Evolutionary conservation across 306 rosid species (phyloP).

Genomic region (Quercus gilva): DNA sequence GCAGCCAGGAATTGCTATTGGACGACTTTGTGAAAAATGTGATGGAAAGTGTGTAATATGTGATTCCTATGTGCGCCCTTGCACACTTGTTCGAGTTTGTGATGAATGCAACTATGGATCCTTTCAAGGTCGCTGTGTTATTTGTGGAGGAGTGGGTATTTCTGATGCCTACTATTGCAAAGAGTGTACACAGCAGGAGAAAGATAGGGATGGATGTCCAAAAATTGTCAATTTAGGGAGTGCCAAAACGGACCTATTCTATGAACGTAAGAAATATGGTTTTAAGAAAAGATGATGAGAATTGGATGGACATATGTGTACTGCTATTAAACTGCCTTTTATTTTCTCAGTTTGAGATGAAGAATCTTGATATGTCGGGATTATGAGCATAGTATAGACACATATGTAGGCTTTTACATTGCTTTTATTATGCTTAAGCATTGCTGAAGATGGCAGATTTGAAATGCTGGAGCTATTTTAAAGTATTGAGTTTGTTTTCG

Average conservation of each 20-base stretch:
- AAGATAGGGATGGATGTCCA: constrained; percentile 93
- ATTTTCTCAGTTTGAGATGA: no score
- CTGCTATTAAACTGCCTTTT: not conserved
- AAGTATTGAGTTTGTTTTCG: no score
- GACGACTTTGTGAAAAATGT: constrained; percentile 78
- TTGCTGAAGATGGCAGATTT: no score
- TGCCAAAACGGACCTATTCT: constrained; percentile 79
- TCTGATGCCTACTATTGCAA: constrained; percentile 90
- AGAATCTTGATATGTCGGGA: not conserved
- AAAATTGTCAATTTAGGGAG: constrained; percentile 88
- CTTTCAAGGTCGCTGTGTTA: constrained; percentile 74
- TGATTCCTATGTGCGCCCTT: constrained; percentile 83
- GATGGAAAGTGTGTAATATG: constrained; percentile 88
- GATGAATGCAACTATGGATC: constrained; percentile 85
- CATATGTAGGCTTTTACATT: not conserved
- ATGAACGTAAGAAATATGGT: constrained; percentile 91
- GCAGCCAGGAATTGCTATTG: constrained; percentile 86
- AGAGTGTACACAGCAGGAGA: constrained; percentile 94
- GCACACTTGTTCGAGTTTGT: constrained; percentile 82
- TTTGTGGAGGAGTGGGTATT: constrained; percentile 88
- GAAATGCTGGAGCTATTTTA: no score
- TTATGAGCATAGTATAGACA: no score
- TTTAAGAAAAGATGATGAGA: constrained; percentile 73
- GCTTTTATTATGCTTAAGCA: no score
- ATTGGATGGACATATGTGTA: not conserved